Evolutionary conservation across 2,329 filamentous ascomycete genomes (phyloP).

Genomic region (Exophiala aquamarina): DNA sequence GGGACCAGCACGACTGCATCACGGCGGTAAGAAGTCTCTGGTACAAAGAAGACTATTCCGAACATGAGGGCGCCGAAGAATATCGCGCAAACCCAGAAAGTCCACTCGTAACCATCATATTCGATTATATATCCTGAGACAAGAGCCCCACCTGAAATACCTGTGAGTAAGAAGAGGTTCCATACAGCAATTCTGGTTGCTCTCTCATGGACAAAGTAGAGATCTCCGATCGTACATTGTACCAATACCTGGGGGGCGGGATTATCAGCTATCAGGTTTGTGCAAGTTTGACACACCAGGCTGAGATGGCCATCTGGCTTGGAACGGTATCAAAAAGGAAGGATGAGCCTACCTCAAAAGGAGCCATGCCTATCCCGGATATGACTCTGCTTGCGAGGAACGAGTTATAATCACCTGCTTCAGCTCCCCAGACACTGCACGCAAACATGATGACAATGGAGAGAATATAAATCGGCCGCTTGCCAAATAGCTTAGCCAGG

Average conservation of each 20-base stretch:
- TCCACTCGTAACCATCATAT: slow-evolving; percentile 27
- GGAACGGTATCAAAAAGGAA: too few relatives aligned
- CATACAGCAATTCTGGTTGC: slow-evolving; percentile 35
- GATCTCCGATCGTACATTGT: slow-evolving; percentile 49
- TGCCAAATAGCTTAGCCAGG: slow-evolving; percentile 43
- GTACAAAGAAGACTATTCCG: slow-evolving; percentile 34
- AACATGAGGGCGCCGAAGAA: slow-evolving; percentile 35
- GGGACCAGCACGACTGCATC: slow-evolving; percentile 31
- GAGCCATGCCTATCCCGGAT: slow-evolving; percentile 44
- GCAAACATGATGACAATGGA: slow-evolving; percentile 37
- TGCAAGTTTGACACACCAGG: not conserved
- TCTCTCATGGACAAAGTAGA: slow-evolving; percentile 42
- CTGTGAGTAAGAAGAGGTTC: slow-evolving; percentile 41
- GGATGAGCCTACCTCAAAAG: slow-evolving; percentile 39
- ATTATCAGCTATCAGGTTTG: not conserved
- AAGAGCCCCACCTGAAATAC: slow-evolving; percentile 40
- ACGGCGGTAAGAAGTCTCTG: slow-evolving; percentile 41
- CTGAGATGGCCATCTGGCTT: too few relatives aligned
- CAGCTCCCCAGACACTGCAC: slow-evolving; percentile 39
- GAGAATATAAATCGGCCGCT: slow-evolving; percentile 42
- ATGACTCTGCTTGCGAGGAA: slow-evolving; percentile 44
- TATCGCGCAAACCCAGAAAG: slow-evolving; percentile 25
- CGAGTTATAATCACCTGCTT: slow-evolving; percentile 35
- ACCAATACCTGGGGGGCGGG: slow-evolving; percentile 38
- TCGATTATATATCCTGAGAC: slow-evolving; percentile 42